Base-by-base conservation (phyloP, 495 filamentous ascomycete species). In the Aspergillus egyptiacus region DNA sequence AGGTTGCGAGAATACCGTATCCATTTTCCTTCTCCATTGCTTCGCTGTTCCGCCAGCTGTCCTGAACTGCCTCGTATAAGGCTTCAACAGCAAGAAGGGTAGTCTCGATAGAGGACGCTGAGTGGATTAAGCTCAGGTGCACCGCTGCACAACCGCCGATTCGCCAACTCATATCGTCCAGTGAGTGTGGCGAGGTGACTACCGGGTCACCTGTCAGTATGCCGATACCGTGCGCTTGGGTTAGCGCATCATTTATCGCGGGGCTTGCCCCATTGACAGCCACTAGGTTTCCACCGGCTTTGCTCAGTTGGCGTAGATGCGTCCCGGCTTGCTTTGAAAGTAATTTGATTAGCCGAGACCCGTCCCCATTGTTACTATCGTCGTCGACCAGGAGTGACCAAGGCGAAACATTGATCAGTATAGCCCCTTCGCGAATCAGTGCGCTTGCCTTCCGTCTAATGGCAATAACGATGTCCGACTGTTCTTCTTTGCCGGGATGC, bases 21-120 rank as follows among this genome's bases (percentile, higher is more conserved):
- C 91, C 93, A 58, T 90, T 95, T 46, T 95, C 91, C 60, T 82
- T 82, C 66, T 98, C 93, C 89, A 98, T 95, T 39, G 91, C 91
- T 66, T 98, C 93, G 57, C 94, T 97, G 54, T 96, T 97, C 55
- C 93, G 80, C 93, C 93, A 98, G 62, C 84, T 96, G 38, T 85
- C 82, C 58, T 86, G 81, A 13, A 95, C 83, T 43, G 84, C 84
- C 59, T 85, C 81, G 52, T 96, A 89, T 34, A 95, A 71, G 42
- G 93, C 84, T 54, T 90, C 80, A 9, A 95, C 83, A 3, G 90
- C 83, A 30, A 86, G 76, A n/a, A 87, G 69, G 28, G 88, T 76
- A 24, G 76, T 80, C 34, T 86, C 77, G 8, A 75, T 71, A n/a
- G 79, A 84, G 13, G 72, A 70, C 15, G 94, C 82, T 10, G 81